Base-by-base conservation (phyloP, 1,284 basidiomycete genomes). In the Tilletia horrida region DNA sequence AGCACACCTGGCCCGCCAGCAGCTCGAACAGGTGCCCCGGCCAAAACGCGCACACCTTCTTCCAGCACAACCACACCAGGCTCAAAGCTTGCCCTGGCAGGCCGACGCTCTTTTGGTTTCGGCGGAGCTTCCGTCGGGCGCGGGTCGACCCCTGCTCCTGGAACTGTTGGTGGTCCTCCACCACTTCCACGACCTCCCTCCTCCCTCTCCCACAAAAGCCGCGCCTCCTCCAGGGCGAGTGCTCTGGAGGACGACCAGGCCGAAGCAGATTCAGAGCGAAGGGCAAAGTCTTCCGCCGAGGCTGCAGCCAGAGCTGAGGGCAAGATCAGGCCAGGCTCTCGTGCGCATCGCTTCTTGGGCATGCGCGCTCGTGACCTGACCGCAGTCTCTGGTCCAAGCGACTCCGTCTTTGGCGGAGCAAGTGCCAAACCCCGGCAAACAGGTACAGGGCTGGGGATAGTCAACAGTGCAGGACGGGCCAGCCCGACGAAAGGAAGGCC, bases 281-380 rank as follows among this genome's bases (percentile, higher is more conserved):
- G 67, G 18, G 68, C 70, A 23, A 73, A 75, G 64, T 65, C 62
- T 1, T 70, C 72, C 0, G 73, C 68, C 27, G 74, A 78, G 59
- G 72, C 68, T 7, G 72, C 81, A 42, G 72, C 83, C 35, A 66
- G 78, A 25, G 74, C 81, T 14, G 76, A 81, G n/a, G 74, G 82
- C 44, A 79, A 86, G 71, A 88, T 92, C 65, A 91, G 90, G 1
- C 88, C 87, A 13, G 91, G 91, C 1, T 91, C 91, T 2, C 85
- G 92, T 63, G 92, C 92, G 7, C 90, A 90, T 66, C 90, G 90
- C 79, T 92, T 91, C 76, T 84, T 88, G 35, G 66, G 67, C 16
- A 62, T 77, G 64, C 71, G 68, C 21, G 73, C 77, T 1, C 66
- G 65, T 13, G 74, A 79, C 55, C 65, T 81, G 50, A 52, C 21